Conservation (phyloP, 164 flowering plant species). For the Magnolia officinalis region DNA sequence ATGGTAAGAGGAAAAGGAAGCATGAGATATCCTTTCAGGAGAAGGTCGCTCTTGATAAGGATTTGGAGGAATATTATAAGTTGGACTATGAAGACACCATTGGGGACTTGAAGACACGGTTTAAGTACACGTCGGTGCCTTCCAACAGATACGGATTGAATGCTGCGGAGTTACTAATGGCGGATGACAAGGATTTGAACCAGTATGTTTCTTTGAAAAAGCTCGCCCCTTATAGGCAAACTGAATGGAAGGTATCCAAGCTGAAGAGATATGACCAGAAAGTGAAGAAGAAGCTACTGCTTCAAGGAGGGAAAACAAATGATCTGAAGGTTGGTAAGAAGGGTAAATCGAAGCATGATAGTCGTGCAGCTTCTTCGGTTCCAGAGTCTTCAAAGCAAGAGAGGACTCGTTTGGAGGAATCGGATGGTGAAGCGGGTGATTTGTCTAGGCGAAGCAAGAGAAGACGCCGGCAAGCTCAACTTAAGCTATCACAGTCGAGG, state of each 20-base stretch:
- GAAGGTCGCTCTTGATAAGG: conserved; percentile 36
- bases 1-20: conserved; percentile 53
- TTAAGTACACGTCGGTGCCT: conserved; percentile 60
- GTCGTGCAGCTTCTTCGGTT: conserved; percentile 8
- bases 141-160: conserved; percentile 60
- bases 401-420: conserved; percentile 19
- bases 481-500: conserved; percentile 46
- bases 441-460: conserved; percentile 47
- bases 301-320: conserved; percentile 21
- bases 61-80: conserved; percentile 61
- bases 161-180: conserved; percentile 45
- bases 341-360: conserved; percentile 21
- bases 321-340: conserved; percentile 20
- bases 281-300: conserved; percentile 30
- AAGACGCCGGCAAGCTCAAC: conserved; percentile 40
- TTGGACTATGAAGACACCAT: conserved; percentile 86
- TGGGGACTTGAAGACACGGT: conserved; percentile 86
- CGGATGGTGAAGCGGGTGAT: conserved; percentile 28
- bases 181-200: conserved; percentile 81
- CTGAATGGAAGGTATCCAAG: conserved; percentile 70
- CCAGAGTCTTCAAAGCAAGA: conserved; percentile 19
- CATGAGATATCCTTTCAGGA: conserved; percentile 43
- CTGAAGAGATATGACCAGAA: conserved; percentile 41
- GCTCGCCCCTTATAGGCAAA: conserved; percentile 68
- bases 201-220: conserved; percentile 86